Percentiles rank a stretch among this genome's conserved stretches.
Conservation (phyloP, 2,329 filamentous ascomycete species). For the Lojkania enalia region DNA sequence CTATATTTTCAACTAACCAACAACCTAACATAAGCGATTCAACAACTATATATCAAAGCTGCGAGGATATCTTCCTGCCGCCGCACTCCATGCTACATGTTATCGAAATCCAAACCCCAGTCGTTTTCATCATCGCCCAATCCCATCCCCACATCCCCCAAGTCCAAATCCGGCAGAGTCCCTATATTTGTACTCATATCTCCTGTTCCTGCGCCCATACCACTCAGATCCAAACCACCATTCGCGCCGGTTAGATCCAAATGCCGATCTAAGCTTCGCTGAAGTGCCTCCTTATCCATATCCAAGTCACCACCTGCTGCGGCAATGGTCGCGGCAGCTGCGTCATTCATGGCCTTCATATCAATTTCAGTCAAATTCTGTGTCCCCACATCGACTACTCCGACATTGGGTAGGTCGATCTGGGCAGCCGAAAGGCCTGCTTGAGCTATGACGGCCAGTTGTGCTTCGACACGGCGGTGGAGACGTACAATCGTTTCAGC, state of each 20-base stretch:
- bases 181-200: constrained; percentile 20
- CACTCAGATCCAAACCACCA: constrained; percentile 32
- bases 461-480: constrained; percentile 66
- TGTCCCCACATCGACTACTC: constrained; percentile 30
- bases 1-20: no score
- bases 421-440: constrained; percentile 27
- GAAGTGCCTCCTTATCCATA: constrained; percentile 39
- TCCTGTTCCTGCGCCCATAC: constrained; percentile 30
- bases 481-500: constrained; percentile 67
- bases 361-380: constrained; percentile 31
- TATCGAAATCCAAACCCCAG: constrained; percentile 49
- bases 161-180: constrained; percentile 16
- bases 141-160: constrained; percentile 32
- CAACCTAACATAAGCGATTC: no score
- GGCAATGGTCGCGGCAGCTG: constrained; percentile 33
- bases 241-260: constrained; percentile 29
- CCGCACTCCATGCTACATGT: no score
- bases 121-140: constrained; percentile 38
- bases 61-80: no score
- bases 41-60: no score
- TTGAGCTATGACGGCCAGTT: constrained; percentile 50
- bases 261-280: constrained; percentile 35
- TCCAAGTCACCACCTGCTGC: constrained; percentile 29
- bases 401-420: constrained; percentile 33
- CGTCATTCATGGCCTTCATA: constrained; percentile 43